These are phyloP conservation scores for Trebouxia sp. DNA, from an alignment of 139 green algal genomes.

Conservation along the genomic window DNA sequence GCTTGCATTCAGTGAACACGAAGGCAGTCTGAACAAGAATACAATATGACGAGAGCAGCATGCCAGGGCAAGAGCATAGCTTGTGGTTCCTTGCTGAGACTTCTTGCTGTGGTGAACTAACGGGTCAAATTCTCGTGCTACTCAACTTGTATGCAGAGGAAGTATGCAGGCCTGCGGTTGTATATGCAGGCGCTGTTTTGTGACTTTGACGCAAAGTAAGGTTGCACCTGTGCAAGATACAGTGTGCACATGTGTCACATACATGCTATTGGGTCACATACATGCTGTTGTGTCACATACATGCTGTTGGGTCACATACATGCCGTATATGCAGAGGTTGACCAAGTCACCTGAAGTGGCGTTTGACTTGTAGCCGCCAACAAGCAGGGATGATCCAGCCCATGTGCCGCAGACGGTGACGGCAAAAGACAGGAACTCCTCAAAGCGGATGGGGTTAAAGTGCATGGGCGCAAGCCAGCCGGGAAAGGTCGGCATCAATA, in stretches of 20 bases:
- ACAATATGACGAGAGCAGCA: neutral
- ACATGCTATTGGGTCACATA: neutral
- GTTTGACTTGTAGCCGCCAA: conserved; percentile 51
- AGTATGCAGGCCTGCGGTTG: too few relatives aligned
- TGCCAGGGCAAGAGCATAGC: too few relatives aligned
- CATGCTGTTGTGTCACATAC: neutral
- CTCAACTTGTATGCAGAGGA: too few relatives aligned
- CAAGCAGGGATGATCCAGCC: conserved; percentile 43
- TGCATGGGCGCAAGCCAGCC: conserved; percentile 68
- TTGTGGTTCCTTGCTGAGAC: too few relatives aligned
- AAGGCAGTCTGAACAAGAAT: too few relatives aligned
- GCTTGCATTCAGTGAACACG: too few relatives aligned
- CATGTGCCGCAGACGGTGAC: conserved; percentile 60
- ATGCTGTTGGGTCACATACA: neutral
- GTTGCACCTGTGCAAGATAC: neutral
- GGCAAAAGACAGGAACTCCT: conserved; percentile 61
- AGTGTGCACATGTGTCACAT: neutral
- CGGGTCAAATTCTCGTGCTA: too few relatives aligned
- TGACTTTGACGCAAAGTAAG: neutral
- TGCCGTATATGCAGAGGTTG: neutral
- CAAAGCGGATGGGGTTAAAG: conserved; percentile 65
- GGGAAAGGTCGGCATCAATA: conserved; percentile 58
- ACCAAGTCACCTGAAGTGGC: conserved; percentile 35
- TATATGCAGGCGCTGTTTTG: too few relatives aligned
- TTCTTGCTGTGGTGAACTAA: too few relatives aligned